Evolutionary conservation across 2,329 filamentous ascomycete species (phyloP).

Genomic region (Stemphylium lycopersici): DNA sequence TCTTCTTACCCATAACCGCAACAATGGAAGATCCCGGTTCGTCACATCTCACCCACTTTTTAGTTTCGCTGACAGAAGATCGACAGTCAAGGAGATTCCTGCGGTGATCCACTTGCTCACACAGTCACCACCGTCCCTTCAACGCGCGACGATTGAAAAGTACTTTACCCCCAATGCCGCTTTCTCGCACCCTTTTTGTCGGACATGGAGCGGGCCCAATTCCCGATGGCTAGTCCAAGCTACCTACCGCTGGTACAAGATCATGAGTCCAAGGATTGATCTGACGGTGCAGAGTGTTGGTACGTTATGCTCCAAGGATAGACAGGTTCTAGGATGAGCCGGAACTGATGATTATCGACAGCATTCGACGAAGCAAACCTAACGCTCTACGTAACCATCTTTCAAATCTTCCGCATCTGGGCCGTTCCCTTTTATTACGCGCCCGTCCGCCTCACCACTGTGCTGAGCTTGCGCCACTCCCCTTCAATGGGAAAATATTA

Average conservation of each 20-base stretch:
- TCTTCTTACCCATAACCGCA: background rate
- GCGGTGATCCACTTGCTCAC: constrained; percentile 71
- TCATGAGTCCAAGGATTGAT: constrained; percentile 75
- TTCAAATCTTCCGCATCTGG: constrained; percentile 79
- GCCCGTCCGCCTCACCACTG: constrained; percentile 70
- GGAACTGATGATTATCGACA: constrained; percentile 33
- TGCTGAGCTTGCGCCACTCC: constrained; percentile 61
- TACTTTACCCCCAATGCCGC: constrained; percentile 76
- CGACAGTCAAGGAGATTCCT: constrained; percentile 63
- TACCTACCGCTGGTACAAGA: constrained; percentile 77
- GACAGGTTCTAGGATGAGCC: too few species aligned
- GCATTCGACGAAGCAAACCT: constrained; percentile 71
- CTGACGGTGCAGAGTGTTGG: constrained; percentile 68
- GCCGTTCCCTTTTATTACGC: constrained; percentile 76
- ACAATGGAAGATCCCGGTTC: constrained; percentile 41
- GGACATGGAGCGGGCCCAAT: constrained; percentile 64
- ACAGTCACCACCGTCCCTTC: constrained; percentile 69
- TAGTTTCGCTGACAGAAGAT: background rate
- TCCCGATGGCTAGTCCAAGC: constrained; percentile 70
- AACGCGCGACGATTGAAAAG: constrained; percentile 68
- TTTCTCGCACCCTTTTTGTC: constrained; percentile 80
- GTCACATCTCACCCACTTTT: background rate
- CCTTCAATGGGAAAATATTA: constrained; percentile 62
- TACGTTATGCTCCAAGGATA: constrained; percentile 35
- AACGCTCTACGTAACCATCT: constrained; percentile 75